Evolutionary conservation across 352 stramenopile species (phyloP).

Genomic region (Plasmopara muralis): DNA sequence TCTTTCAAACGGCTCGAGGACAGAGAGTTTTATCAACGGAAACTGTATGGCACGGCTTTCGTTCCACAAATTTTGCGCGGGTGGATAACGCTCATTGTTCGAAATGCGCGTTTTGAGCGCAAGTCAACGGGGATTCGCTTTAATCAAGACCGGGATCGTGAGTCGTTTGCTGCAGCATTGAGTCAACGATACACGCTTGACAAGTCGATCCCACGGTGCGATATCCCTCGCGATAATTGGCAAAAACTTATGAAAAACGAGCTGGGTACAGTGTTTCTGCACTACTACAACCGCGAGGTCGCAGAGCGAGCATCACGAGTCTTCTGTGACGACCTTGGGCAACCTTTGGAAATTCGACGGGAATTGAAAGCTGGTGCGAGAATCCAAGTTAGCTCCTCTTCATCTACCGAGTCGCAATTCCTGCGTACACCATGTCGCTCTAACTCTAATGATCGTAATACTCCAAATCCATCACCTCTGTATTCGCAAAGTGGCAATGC

Average conservation of each 20-base stretch:
- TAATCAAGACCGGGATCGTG: conserved; percentile 48
- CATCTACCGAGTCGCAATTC: not conserved
- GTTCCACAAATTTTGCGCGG: conserved; percentile 38
- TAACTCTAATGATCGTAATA: conserved; percentile 29
- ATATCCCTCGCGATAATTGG: conserved; percentile 57
- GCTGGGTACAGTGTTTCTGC: conserved; percentile 30
- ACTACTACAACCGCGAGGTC: conserved; percentile 54
- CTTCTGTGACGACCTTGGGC: conserved; percentile 38
- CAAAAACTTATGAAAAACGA: conserved; percentile 38
- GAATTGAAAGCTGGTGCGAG: conserved; percentile 33
- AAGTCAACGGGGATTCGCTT: conserved; percentile 57
- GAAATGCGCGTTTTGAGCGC: conserved; percentile 43
- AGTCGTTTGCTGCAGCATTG: conserved; percentile 38
- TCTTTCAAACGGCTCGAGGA: conserved; percentile 32
- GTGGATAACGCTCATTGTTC: conserved; percentile 35
- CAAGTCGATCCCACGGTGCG: conserved; percentile 37
- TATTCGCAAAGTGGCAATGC: conserved; percentile 15
- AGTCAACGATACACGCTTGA: conserved; percentile 48
- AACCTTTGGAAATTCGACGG: conserved; percentile 31
- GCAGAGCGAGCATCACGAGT: conserved; percentile 28
- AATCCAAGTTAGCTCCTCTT: conserved; percentile 22
- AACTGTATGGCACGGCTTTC: conserved; percentile 52
- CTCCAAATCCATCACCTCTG: conserved; percentile 14
- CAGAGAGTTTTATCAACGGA: conserved; percentile 39
- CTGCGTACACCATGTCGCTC: conserved; percentile 20